Base-by-base conservation (phyloP, 345 rosid species). In the Mercurialis annua region DNA sequence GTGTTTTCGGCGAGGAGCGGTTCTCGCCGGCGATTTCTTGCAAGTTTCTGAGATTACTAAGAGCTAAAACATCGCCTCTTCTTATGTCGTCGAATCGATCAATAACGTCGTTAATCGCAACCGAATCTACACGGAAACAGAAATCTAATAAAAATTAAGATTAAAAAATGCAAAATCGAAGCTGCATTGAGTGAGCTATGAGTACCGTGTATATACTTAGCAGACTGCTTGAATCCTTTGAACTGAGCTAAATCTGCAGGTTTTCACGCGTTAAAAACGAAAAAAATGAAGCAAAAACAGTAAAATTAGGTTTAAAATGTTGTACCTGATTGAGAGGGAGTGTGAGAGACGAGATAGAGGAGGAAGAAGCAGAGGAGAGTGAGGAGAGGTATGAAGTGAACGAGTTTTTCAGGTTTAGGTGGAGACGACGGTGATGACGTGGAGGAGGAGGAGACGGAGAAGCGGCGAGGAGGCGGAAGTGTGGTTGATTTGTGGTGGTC, bases 351-450 rank as follows among this genome's bases (percentile, higher is more conserved):
- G 67, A 93, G 84, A 71, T 83, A 90, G 66, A 93, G 97, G 59
- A 90, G 75, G 73, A 93, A 74, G 70, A 93, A 85, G 78, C 98
- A 93, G 74, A 83, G 14, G 62, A 93, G 71, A 73, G 90, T 86
- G 66, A 93, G 89, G 44, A 93, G 62, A 0, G 98, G 98, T 48
- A 93, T 87, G 48, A 91, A 74, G 85, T 93, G 98, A n/a, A 93
- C 71, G 64, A 90, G 80, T 62, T 80, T 87, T 78, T 82, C 89
- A 21, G 81, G 90, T 6, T 73, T 77, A 18, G 81, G 57, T 21
- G 81, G 57, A 18, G 77, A 69, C 53, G 87, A 69, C 44, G 83
- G 57, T 0, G 78, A 7, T 0, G 62, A 27, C 3, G 82, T 61
- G 0, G 77, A 54, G 0, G 76, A 23, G 0, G 74, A 55, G 0